Conservation (phyloP, 768 basidiomycete genomes). For the Termitomyces sp. region DNA sequence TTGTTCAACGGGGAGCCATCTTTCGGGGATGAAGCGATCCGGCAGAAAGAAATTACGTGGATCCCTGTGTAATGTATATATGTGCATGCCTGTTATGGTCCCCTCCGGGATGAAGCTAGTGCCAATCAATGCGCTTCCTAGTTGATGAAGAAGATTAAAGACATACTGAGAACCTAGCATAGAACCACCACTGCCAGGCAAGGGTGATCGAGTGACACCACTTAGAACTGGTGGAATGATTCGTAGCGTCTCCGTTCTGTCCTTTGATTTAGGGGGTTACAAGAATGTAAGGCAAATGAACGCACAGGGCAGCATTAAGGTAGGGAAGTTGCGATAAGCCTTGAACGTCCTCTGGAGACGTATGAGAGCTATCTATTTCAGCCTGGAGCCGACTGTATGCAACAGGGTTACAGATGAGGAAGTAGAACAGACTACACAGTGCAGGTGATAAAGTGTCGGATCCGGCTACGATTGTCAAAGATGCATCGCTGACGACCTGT, state of each 20-base stretch:
- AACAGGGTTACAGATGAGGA: constrained; percentile 14
- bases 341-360: not conserved
- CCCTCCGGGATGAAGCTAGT: constrained; percentile 33
- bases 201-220: constrained; percentile 23
- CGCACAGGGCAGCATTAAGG: constrained; percentile 29
- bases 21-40: constrained; percentile 32
- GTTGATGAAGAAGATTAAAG: not conserved
- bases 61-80: constrained; percentile 31
- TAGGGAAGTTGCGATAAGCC: constrained; percentile 10
- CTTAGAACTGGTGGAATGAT: constrained; percentile 31
- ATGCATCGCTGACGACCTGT: constrained; percentile 15
- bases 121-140: not conserved
- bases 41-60: constrained; percentile 30
- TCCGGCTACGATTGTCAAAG: constrained; percentile 15
- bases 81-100: constrained; percentile 28
- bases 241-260: constrained; percentile 32
- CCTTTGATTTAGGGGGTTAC: not conserved
- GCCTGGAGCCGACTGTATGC: constrained; percentile 8
- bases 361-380: constrained; percentile 5
- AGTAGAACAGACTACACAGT: constrained; percentile 15
- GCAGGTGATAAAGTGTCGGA: constrained; percentile 15
- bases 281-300: not conserved
- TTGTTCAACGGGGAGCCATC: constrained; percentile 24
- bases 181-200: constrained; percentile 3
- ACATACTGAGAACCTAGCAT: constrained; percentile 18